Conservation (phyloP, 2,329 filamentous ascomycete genomes). For the Cladosporium austrohemisphaericum region DNA sequence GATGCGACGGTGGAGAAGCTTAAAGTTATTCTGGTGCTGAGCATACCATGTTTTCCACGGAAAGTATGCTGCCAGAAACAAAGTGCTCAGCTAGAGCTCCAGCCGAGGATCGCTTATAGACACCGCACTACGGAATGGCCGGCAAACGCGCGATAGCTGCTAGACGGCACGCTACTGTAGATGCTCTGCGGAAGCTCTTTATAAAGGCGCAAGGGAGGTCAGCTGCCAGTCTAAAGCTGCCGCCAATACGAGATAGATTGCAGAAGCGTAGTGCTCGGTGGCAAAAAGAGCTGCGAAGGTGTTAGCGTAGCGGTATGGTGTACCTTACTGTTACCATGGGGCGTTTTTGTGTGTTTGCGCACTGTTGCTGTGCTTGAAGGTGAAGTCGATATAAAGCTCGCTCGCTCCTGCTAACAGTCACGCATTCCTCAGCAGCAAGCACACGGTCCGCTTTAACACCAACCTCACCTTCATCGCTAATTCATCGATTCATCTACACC, state of each 20-base stretch:
- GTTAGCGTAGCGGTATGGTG: slow-evolving; percentile 3
- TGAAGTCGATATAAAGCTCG: slow-evolving; percentile 1
- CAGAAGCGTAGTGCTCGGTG: neutral
- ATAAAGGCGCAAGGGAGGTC: slow-evolving; percentile 8
- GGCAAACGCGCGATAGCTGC: neutral
- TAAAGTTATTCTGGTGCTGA: neutral
- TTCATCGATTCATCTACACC: neutral
- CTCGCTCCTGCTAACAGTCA: neutral
- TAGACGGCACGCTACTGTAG: neutral
- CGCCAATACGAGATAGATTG: slow-evolving; percentile 2
- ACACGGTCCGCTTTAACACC: neutral
- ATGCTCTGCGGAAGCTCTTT: slow-evolving; percentile 1
- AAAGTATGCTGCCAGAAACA: too few relatives aligned
- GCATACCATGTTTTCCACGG: neutral
- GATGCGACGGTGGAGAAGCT: slow-evolving; percentile 1
- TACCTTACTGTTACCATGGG: neutral
- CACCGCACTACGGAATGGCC: neutral
- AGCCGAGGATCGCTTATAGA: neutral
- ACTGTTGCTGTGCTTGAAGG: neutral
- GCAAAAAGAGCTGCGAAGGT: neutral
- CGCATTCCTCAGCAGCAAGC: neutral
- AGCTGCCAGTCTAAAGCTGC: neutral
- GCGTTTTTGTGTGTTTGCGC: neutral
- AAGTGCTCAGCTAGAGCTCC: neutral
- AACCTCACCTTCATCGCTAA: too few relatives aligned